These are phyloP conservation scores for Lentinula guzmanii DNA, from an alignment of 768 basidiomycete species.

Conservation along the genomic window DNA sequence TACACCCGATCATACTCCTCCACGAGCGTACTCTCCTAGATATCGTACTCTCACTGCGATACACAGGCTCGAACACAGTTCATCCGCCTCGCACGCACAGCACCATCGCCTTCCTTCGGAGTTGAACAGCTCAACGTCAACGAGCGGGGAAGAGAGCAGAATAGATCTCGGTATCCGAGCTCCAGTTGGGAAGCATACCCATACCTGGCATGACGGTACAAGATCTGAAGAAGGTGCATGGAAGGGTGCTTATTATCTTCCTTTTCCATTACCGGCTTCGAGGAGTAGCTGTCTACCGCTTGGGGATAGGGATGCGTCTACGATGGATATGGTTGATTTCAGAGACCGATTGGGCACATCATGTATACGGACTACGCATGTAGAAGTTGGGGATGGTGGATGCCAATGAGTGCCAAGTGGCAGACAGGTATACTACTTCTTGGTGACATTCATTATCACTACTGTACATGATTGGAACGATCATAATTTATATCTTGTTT, in stretches of 20 bases:
- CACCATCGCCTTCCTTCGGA: neutral
- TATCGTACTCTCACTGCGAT: neutral
- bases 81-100: neutral
- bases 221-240: neutral
- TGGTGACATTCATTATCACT: no score
- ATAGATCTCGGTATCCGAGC: neutral
- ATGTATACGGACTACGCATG: constrained; percentile 4
- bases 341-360: constrained; percentile 4
- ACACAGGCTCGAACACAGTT: neutral
- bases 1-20: constrained; percentile 5
- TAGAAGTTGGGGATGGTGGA: constrained; percentile 4
- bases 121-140: neutral
- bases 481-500: neutral
- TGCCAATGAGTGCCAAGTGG: neutral
- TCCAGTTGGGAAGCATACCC: neutral
- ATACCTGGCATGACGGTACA: neutral
- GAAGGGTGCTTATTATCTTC: neutral
- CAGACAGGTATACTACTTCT: neutral
- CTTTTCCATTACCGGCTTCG: neutral
- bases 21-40: neutral
- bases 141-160: neutral
- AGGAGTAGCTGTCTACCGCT: neutral
- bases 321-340: constrained; percentile 2
- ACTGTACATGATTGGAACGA: neutral
- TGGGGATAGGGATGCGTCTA: neutral